Evolutionary conservation across 805 yeast species (phyloP), one percentile per base, ranked within the genome.

Genomic region (Candida vartiovaarae): DNA sequence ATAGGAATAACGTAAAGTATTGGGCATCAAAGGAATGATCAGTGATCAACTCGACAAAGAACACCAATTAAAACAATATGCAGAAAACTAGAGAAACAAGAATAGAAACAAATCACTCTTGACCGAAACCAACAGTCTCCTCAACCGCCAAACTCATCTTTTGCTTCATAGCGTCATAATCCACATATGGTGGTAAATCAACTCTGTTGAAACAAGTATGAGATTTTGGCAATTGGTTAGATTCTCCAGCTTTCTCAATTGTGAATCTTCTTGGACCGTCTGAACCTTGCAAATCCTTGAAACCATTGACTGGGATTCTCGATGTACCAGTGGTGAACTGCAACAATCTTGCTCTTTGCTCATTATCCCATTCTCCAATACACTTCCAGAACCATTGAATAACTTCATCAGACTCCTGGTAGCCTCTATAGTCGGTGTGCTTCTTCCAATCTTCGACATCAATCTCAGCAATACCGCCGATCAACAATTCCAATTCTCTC

Each of bases 231-330:
- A 93, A 59, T 68, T 90, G 96, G 59, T 80, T 82, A 31, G 84
- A 60, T 63, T 91, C 98, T 46, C 99, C 99, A 8, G 98, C 98
- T 65, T 90, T 90, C 65, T 93, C 99, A 63, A 93, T 91, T 6
- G 99, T 93, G 66, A 93, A 93, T 63, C 98, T 80, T 75, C 99
- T 85, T 42, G 99, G 99, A 46, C 99, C 99, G 68, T 93, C 99
- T 25, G 95, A 85, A 53, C 99, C 99, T 69, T 93, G 99, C 57
- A 93, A 74, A 67, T 93, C 99, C 66, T 93, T 93, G 75, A 93
- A 93, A 34, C 99, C 99, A 66, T 91, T 93, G 51, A 93, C 99
- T 6, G 99, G 99, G 45, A 93, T 93, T 71, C 99, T 83, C 24
- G 97, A 89, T 4, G 99, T 93, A 75, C 99, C 99, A 1, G 99